Percentiles rank a stretch among this genome's conserved stretches.
phyloP scores from a whole-genome alignment of 1,284 basidiomycete species.

The Flammula alnicola region DNA sequence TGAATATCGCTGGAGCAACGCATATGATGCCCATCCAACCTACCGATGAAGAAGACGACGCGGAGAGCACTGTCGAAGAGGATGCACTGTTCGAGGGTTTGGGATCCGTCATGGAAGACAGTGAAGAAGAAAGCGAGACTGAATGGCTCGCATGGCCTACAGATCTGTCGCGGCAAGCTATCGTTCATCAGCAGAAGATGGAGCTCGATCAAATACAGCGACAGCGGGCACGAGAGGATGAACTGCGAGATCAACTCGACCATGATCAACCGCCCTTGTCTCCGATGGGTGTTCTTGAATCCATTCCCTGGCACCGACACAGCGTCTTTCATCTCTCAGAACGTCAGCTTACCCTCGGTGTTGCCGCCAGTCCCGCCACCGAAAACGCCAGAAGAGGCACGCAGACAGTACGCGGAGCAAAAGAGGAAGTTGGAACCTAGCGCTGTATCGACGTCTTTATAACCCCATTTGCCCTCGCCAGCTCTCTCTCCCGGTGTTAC shows the following conservation, averaged over 20 bases:
- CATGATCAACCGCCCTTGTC: constrained; percentile 8
- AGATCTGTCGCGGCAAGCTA: constrained; percentile 17
- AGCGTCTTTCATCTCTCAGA: not conserved
- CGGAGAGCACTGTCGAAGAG: not conserved
- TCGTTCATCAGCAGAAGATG: not conserved
- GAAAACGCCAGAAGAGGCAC: constrained; percentile 18
- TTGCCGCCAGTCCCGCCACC: constrained; percentile 5
- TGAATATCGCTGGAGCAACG: not conserved
- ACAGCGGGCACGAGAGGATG: not conserved
- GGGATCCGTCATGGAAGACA: constrained; percentile 11
- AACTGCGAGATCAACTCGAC: constrained; percentile 6
- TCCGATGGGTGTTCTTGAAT: constrained; percentile 19
- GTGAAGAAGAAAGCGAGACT: constrained; percentile 19
- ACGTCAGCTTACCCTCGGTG: not conserved
- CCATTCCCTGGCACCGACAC: constrained; percentile 3
- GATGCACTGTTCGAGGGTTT: constrained; percentile 11
- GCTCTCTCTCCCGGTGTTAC: not conserved
- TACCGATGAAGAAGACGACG: not conserved
- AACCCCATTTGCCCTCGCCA: not conserved
- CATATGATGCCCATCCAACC: not conserved
- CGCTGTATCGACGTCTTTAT: constrained; percentile 7
- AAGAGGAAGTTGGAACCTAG: constrained; percentile 17
- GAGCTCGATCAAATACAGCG: not conserved
- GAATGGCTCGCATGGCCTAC: constrained; percentile 25
- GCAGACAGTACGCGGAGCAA: constrained; percentile 11